Evolutionary conservation across 1,284 basidiomycete species (phyloP).

Genomic region (Schizophyllum amplum): DNA sequence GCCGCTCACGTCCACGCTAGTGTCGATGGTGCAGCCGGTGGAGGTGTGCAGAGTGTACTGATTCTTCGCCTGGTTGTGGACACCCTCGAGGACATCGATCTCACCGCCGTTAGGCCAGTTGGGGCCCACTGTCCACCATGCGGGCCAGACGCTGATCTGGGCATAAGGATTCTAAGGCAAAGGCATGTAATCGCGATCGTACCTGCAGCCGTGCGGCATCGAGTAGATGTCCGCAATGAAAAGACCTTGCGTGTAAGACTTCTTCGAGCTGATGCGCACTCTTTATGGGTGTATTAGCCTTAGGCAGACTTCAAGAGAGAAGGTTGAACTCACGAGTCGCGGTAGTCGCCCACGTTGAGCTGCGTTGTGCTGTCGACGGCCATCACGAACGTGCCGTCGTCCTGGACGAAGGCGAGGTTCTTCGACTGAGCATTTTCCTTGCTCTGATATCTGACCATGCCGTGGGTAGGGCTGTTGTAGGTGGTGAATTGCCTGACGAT

Average conservation of each 20-base stretch:
- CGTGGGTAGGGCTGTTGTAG: slow-evolving; percentile 16
- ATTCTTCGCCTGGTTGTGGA: slow-evolving; percentile 49
- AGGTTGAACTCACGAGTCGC: slow-evolving; percentile 16
- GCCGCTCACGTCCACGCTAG: slow-evolving; percentile 21
- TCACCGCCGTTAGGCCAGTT: slow-evolving; percentile 66
- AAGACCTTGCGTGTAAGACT: slow-evolving; percentile 52
- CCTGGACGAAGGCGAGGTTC: slow-evolving; percentile 13
- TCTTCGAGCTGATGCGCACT: slow-evolving; percentile 57
- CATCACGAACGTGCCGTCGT: slow-evolving; percentile 20
- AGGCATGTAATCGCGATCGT: background rate
- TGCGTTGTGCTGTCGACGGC: slow-evolving; percentile 19
- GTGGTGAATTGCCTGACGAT: background rate
- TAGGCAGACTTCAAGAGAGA: slow-evolving; percentile 3
- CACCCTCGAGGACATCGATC: slow-evolving; percentile 70
- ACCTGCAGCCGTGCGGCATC: slow-evolving; percentile 60
- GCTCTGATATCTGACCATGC: slow-evolving; percentile 17
- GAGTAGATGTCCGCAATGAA: slow-evolving; percentile 60
- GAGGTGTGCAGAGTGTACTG: slow-evolving; percentile 68
- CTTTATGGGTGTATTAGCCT: slow-evolving; percentile 22
- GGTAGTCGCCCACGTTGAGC: slow-evolving; percentile 13
- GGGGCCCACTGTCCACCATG: slow-evolving; percentile 53
- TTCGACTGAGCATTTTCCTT: slow-evolving; percentile 17
- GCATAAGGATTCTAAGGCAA: background rate
- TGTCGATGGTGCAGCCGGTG: slow-evolving; percentile 46
- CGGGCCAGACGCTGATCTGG: slow-evolving; percentile 58